Base-by-base conservation (phyloP, 306 rosid species). In the Hylodesmum podocarpum region DNA sequence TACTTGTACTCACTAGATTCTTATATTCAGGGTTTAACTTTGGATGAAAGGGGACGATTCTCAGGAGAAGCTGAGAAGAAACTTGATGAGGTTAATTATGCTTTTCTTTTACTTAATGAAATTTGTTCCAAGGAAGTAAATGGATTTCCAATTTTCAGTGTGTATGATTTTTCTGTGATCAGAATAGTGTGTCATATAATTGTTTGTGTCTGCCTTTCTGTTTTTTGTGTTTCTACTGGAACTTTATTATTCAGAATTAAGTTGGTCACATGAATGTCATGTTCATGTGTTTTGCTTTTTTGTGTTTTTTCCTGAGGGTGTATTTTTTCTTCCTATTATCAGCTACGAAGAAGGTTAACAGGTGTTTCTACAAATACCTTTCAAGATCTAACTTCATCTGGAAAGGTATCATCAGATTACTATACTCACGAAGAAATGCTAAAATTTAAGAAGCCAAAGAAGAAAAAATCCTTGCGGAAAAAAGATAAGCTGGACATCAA, bases 381-480 rank as follows among this genome's bases (percentile, higher is more conserved):
- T 77, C 94, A 92, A 79, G 96, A 92, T 84, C 92, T 92, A 69
- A 90, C 82, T 73, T 78, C 88, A 41, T 74, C 89, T 37, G 96
- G 88, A 66, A 89, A 88, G 82, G 77, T 77, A 68, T 59, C 94
- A 33, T 91, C 96, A 31, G 97, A 95, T 76, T 95, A 83, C 80
- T 92, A 80, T 81, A 90, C 97, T 68, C 89, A 89, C 18, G 97
- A 90, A 82, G 99, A 95, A 86, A 95, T 91, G 97, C 92, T 86
- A 73, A 69, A 86, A 53, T 88, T 90, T 68, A 92, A 89, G 86
- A 95, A 92, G 87, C 97, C 99, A 68, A 92, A 89, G 87, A 95
- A 95, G 88, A 95, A 91, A 81, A 95, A 95, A 76, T 80, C 97
- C 79, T 82, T 95, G 75, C 90, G 97, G 59, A 95, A 92, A 86